Conservation (phyloP, 352 stramenopile genomes). For the Achlya hypogyna region DNA sequence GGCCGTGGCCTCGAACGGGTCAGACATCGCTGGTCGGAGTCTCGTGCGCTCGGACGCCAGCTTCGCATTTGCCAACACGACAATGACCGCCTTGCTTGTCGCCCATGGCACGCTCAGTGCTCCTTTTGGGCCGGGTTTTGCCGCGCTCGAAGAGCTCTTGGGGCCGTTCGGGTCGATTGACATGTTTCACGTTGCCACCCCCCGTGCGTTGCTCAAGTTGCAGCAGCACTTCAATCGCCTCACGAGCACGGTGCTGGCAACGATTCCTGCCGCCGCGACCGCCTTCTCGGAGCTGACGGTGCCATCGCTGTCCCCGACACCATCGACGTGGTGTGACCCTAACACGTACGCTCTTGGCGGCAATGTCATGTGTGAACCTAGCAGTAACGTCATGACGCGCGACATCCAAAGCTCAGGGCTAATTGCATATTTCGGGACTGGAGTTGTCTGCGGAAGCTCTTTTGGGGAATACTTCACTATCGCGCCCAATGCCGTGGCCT, state of each 20-base stretch:
- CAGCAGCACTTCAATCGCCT: not conserved
- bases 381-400: not conserved
- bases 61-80: conserved; percentile 3
- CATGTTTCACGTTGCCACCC: not conserved
- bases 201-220: not conserved
- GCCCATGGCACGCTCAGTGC: not conserved
- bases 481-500: not conserved
- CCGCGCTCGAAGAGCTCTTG: not conserved
- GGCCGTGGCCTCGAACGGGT: not conserved
- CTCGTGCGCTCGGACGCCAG: not conserved
- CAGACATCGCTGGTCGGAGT: not conserved
- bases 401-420: not conserved
- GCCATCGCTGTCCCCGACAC: not conserved
- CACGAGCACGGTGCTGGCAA: not conserved
- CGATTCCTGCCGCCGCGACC: not conserved
- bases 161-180: conserved; percentile 15
- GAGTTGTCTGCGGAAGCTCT: not conserved
- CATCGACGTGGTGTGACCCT: not conserved
- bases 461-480: not conserved
- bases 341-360: not conserved
- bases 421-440: not conserved
- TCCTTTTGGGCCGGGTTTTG: not conserved
- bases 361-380: not conserved
- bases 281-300: not conserved
- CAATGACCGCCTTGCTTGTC: not conserved